A percentile compares a stretch with the other conserved stretches of the same genome.
Evolutionary conservation across 768 basidiomycete genomes (phyloP).

Genomic region (Termitomyces sp.): DNA sequence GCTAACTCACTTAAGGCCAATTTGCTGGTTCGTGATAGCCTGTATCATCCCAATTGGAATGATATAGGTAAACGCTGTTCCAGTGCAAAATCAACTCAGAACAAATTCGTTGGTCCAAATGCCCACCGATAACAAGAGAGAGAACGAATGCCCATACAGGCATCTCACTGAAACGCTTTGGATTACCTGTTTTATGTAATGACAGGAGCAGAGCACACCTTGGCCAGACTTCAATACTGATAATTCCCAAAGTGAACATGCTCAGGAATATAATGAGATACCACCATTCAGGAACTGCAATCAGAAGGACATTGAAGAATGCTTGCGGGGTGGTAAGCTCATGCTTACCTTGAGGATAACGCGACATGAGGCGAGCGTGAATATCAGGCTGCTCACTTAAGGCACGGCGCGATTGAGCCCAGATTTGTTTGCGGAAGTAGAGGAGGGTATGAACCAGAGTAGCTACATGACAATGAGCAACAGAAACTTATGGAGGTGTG

Average conservation of each 20-base stretch:
- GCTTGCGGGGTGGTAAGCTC: background rate
- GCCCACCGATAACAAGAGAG: constrained; percentile 56
- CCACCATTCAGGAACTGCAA: constrained; percentile 78
- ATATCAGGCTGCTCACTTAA: constrained; percentile 81
- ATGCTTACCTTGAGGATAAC: constrained; percentile 52
- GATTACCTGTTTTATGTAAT: background rate
- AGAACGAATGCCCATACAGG: constrained; percentile 58
- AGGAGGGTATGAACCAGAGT: constrained; percentile 69
- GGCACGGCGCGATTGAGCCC: constrained; percentile 64
- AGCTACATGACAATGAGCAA: constrained; percentile 25
- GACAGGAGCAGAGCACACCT: constrained; percentile 19
- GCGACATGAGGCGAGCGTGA: constrained; percentile 80
- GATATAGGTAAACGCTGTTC: constrained; percentile 56
- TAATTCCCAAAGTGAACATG: constrained; percentile 67
- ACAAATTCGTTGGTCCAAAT: background rate
- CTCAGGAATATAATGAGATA: constrained; percentile 63
- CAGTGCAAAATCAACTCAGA: constrained; percentile 20
- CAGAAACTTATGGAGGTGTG: background rate
- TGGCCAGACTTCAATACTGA: constrained; percentile 71
- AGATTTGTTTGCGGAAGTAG: constrained; percentile 79
- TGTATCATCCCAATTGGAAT: constrained; percentile 67
- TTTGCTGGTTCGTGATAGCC: constrained; percentile 79
- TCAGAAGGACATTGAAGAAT: background rate
- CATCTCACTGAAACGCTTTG: constrained; percentile 39
- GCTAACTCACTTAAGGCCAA: constrained; percentile 47